These are phyloP conservation scores for Cucumis sativus DNA, from an alignment of 306 rosid genomes.

Conservation along the genomic window Cucumber_9930_V3 NC_026660.2:24398001-24398500, in stretches of 20 bases:
- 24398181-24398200: background rate
- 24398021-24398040: background rate
- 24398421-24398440: conserved; percentile 83
- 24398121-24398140: background rate
- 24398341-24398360: background rate
- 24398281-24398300: background rate
- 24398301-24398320: background rate
- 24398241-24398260: background rate
- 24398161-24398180: background rate
- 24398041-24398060: background rate
- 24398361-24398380: background rate
- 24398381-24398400: background rate
- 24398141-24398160: background rate
- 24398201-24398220: background rate
- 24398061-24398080: background rate
- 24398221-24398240: background rate
- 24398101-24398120: background rate
- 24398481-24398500: conserved; percentile 42
- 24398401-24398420: conserved; percentile 38
- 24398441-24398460: conserved; percentile 39
- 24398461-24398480: conserved; percentile 39
- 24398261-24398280: background rate
- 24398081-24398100: background rate
- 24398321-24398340: conserved; percentile 1
- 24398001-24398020: background rate